Base-by-base conservation (phyloP, 768 basidiomycete genomes). In the Lactifluus subvellereus region DNA sequence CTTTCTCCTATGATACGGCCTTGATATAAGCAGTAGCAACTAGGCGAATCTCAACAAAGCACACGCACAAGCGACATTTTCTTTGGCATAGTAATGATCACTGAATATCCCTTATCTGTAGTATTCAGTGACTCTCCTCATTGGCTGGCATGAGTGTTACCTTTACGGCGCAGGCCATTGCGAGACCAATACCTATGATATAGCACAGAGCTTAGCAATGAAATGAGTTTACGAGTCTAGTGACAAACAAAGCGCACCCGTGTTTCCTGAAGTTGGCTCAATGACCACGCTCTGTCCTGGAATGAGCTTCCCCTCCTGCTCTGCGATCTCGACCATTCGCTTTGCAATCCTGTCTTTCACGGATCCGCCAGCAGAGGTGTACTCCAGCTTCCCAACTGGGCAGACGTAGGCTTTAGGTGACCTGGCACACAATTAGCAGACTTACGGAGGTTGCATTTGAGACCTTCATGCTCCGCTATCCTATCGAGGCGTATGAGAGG, bases 341-440 rank as follows among this genome's bases (percentile, higher is more conserved):
- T 93, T 95, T 32, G 94, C 95, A 57, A 98, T 96, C 62, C 95
- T 80, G 72, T 98, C 96, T 77, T 99, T 99, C 62, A 98, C 89
- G 2, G 90, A 94, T 2, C 96, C 96, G 10, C 96, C 97, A 2
- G 86, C 87, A 20, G 91, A 94, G 71, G 91, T 82, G 72, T 84
- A 98, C 69, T 99, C 96, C 16, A 90, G 80, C 74, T 97, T 98
- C 7, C 81, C 95, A 71, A 96, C 91, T 95, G 20, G 20, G 40
- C 56, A 53, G 35, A 65, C 54, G 27, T 42, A 27, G 16, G 35
- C 33, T 27, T 32, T 49, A 16, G 20, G 9, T 30, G 20, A 16
- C 5, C 32, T 9, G 51, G 33, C 42, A 13, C 30, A 47, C 4
- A 27, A 20, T 18, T n/a, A 7, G 3, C 18, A 42, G 4, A 79